Conservation (phyloP, 2,329 filamentous ascomycete genomes). For the Gremmenia infestans region DNA sequence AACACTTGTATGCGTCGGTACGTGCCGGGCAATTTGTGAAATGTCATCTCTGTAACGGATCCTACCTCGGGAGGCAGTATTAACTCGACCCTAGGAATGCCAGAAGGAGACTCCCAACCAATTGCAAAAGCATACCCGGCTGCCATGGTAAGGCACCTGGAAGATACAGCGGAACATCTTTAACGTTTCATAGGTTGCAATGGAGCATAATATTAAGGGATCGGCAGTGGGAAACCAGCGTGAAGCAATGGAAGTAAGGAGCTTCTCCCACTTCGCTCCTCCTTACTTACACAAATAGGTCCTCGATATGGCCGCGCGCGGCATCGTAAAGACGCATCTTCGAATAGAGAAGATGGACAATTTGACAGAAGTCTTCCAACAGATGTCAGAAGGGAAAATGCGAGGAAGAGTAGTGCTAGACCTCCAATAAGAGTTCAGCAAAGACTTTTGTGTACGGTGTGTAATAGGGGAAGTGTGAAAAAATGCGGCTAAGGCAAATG, state of each 20-base stretch:
- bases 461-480: background rate
- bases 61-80: background rate
- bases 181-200: constrained; percentile 27
- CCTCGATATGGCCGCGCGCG: constrained; percentile 42
- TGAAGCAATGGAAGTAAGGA: constrained; percentile 40
- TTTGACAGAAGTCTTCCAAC: constrained; percentile 40
- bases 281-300: constrained; percentile 17
- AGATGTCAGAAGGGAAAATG: constrained; percentile 40
- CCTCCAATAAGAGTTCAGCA: constrained; percentile 25
- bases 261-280: background rate
- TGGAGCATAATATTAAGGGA: constrained; percentile 43
- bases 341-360: constrained; percentile 43
- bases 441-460: background rate
- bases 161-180: background rate
- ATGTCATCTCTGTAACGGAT: background rate
- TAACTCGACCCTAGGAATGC: constrained; percentile 29
- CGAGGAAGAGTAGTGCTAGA: constrained; percentile 45
- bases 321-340: constrained; percentile 41
- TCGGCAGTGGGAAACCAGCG: constrained; percentile 45
- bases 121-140: constrained; percentile 42
- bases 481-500: background rate
- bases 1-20: constrained; percentile 47
- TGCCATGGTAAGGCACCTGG: constrained; percentile 22
- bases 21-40: background rate
- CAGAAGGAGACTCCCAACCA: constrained; percentile 39